Evolutionary conservation across 305 asterid genomes (phyloP).

Genomic region (Rubia peregrina): DNA sequence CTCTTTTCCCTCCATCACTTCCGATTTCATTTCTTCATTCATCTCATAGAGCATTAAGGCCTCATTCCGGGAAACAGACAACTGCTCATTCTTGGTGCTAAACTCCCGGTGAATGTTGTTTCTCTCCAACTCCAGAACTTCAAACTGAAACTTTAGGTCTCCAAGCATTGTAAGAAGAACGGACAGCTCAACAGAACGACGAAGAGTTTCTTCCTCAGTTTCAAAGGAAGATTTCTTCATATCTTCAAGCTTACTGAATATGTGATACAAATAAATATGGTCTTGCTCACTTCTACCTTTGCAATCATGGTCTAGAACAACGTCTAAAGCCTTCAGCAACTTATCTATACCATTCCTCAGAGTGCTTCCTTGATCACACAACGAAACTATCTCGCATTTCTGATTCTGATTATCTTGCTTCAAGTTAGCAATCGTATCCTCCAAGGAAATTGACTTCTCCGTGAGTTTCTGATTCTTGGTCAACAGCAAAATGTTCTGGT

Average conservation of each 20-base stretch:
- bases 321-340: slow-evolving; percentile 51
- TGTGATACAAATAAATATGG: slow-evolving; percentile 32
- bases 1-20: slow-evolving; percentile 45
- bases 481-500: slow-evolving; percentile 36
- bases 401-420: slow-evolving; percentile 44
- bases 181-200: slow-evolving; percentile 40
- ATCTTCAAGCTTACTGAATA: slow-evolving; percentile 40
- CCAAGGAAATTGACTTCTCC: slow-evolving; percentile 40
- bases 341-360: slow-evolving; percentile 50
- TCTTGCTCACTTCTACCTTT: slow-evolving; percentile 38
- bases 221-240: slow-evolving; percentile 34
- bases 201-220: slow-evolving; percentile 60
- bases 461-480: slow-evolving; percentile 40
- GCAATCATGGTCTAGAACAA: slow-evolving; percentile 29
- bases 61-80: slow-evolving; percentile 40
- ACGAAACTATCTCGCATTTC: slow-evolving; percentile 41
- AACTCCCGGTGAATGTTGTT: slow-evolving; percentile 36
- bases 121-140: slow-evolving; percentile 46
- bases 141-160: slow-evolving; percentile 42
- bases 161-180: slow-evolving; percentile 57
- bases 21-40: slow-evolving; percentile 44
- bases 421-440: slow-evolving; percentile 38
- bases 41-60: slow-evolving; percentile 35
- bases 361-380: slow-evolving; percentile 44
- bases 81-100: slow-evolving; percentile 33